Base-by-base conservation (phyloP, 164 flowering plant species). In the Houttuynia cordata region DNA sequence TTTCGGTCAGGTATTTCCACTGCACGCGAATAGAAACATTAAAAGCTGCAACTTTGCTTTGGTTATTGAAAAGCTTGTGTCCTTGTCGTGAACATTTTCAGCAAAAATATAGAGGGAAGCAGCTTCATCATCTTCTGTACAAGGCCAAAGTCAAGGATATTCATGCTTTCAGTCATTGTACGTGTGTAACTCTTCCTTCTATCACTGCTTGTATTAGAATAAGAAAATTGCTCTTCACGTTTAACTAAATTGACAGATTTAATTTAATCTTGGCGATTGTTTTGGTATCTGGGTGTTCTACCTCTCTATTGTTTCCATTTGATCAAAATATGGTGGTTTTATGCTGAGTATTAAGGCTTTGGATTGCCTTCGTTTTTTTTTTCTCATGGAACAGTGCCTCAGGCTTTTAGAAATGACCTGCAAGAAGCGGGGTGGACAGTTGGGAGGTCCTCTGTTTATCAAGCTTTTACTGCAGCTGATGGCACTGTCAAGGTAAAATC, bases 41-140 rank as follows among this genome's bases (percentile, higher is more conserved):
- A 39, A 22, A 37, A 57, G 15, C 19, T 15, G 18, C 25, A 10
- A 7, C 8, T 47, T 25, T 42, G n/a, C n/a, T n/a, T 17, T 60
- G n/a, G 13, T 40, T 50, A 49, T 57, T 56, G 24, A 40, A 21
- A 15, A n/a, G n/a, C 17, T 37, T 0, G 14, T 19, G 39, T 19
- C 23, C 30, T 54, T 23, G 6, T 10, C 15, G 13, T 17, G 6
- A 49, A 24, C 18, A 15, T 10, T 1, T 63, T 14, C 58, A 92
- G 99, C 74, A 90, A 83, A 79, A 73, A 18, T 93, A 79, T 57
- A 76, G 99, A 74, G 99, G 99, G 40, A 93, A 90, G 71, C 97
- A 88, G 65, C 78, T 93, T 19, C 84, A 93, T 63, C 87, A 86
- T 55, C 81, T 90, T 6, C 62, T 93, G 6, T 93, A 93, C 80